Conservation (phyloP, 2,329 filamentous ascomycete species). For the Clonostachys rhizophaga region DNA sequence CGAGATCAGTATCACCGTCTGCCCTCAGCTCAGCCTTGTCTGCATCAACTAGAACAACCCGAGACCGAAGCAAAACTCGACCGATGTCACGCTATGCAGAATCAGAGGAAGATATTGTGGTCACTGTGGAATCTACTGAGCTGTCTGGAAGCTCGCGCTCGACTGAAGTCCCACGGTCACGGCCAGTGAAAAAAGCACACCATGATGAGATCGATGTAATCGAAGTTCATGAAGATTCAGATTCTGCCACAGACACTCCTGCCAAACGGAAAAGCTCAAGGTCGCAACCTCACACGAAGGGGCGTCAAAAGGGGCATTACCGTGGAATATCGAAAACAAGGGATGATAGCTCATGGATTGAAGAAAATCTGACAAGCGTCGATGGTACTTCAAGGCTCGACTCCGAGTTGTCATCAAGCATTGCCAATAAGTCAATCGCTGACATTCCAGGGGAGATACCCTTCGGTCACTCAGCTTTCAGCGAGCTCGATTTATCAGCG, state of each 20-base stretch:
- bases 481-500: slow-evolving; percentile 53
- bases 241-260: slow-evolving; percentile 30
- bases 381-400: slow-evolving; percentile 14
- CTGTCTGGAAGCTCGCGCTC: slow-evolving; percentile 5
- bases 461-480: slow-evolving; percentile 63
- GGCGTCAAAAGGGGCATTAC: slow-evolving; percentile 11
- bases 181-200: no score
- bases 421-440: slow-evolving; percentile 47
- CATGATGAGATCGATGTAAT: slow-evolving; percentile 11
- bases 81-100: neutral
- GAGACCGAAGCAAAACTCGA: slow-evolving; percentile 17
- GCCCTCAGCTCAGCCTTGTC: slow-evolving; percentile 3
- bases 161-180: no score
- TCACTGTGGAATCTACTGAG: slow-evolving; percentile 13
- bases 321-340: slow-evolving; percentile 11
- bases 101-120: slow-evolving; percentile 17
- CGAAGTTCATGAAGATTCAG: slow-evolving; percentile 26
- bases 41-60: slow-evolving; percentile 11
- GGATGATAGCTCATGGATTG: slow-evolving; percentile 19
- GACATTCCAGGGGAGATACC: slow-evolving; percentile 55
- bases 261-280: slow-evolving; percentile 23
- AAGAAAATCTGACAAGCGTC: slow-evolving; percentile 16
- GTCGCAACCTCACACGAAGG: slow-evolving; percentile 7
- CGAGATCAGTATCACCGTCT: neutral
- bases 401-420: slow-evolving; percentile 26